Base-by-base conservation (phyloP, 805 yeast species). In the Yamadazyma scolyti region DNA sequence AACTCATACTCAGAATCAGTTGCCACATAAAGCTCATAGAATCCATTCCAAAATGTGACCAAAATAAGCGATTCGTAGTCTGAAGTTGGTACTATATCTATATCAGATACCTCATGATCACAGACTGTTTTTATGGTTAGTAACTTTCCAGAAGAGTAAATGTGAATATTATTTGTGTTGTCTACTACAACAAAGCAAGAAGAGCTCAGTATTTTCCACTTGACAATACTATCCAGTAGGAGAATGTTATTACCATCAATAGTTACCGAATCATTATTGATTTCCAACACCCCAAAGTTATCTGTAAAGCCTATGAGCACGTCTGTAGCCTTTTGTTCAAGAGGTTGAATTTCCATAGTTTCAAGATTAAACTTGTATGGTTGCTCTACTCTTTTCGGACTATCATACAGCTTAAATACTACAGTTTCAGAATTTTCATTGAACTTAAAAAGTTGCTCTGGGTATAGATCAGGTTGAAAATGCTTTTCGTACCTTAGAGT, bases 31-130 rank as follows among this genome's bases (percentile, higher is more conserved):
- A 47, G 23, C 12, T 27, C 28, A 20, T 26, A 39, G 9, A 28
- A 23, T 5, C 48, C 50, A 34, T 44, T 34, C 48, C 49, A 44
- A 29, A 35, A 44, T 6, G 39, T 16, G 2, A 44, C 25, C 14
- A 47, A 30, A 9, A 41, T 9, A 6, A 41, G 18, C 19, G 20
- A 39, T 17, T 24, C 25, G 17, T 26, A 27, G n/a, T 31, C 15
- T 13, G 11, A 22, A 3, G 34, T 18, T 5, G 32, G 29, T 3
- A 40, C 16, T 9, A 42, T n/a, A 19, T 42, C 45, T 20, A 36
- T 28, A 17, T 31, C 39, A n/a, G 42, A 34, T 1, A 39, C 34
- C 27, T 42, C 43, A 3, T n/a, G 6, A 3, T 17, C 14, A 4
- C 19, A 12, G n/a, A 20, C 21, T 2, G 32, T 8, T 9, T 26